These are phyloP conservation scores for Cytospora leucostoma DNA, from an alignment of 2,329 filamentous ascomycete genomes.

Conservation along the genomic window DNA sequence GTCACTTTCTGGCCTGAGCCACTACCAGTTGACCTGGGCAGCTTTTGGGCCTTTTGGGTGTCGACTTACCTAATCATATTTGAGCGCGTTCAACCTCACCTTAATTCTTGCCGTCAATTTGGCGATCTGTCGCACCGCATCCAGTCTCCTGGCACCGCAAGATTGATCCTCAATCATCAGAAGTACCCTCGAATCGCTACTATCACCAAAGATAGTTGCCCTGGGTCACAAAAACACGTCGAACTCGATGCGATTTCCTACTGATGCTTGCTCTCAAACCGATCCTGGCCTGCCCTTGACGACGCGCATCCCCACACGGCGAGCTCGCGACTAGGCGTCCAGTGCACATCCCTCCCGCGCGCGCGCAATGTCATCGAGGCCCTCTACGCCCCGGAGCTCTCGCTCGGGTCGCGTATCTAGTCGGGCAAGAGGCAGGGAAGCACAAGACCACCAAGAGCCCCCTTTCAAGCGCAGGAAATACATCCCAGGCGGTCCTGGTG, in stretches of 20 bases:
- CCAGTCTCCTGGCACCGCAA: slow-evolving; percentile 12
- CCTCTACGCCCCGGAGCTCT: slow-evolving; percentile 26
- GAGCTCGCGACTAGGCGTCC: slow-evolving; percentile 3
- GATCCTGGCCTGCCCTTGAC: slow-evolving; percentile 26
- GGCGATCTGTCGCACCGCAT: slow-evolving; percentile 25
- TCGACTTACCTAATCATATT: slow-evolving; percentile 22
- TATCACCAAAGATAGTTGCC: background rate
- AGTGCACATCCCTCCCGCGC: background rate
- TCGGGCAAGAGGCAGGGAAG: slow-evolving; percentile 38
- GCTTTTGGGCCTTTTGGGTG: background rate
- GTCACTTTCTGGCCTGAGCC: background rate
- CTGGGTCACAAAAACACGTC: slow-evolving; percentile 15
- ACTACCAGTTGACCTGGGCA: no score
- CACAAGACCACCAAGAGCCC: slow-evolving; percentile 51
- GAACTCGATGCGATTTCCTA: slow-evolving; percentile 24
- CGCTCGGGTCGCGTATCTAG: slow-evolving; percentile 41
- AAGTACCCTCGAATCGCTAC: slow-evolving; percentile 1
- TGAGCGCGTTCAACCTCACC: slow-evolving; percentile 26
- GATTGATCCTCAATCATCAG: slow-evolving; percentile 10
- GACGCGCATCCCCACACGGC: slow-evolving; percentile 22
- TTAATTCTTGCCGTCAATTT: slow-evolving; percentile 23
- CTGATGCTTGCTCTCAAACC: slow-evolving; percentile 17
- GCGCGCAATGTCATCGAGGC: slow-evolving; percentile 24
- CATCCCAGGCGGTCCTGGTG: slow-evolving; percentile 82
- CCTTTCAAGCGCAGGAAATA: slow-evolving; percentile 74